Percentiles rank a stretch among this genome's conserved stretches.
phyloP scores from a whole-genome alignment of 257 asterid species.

The Nemophila menziesii region DNA sequence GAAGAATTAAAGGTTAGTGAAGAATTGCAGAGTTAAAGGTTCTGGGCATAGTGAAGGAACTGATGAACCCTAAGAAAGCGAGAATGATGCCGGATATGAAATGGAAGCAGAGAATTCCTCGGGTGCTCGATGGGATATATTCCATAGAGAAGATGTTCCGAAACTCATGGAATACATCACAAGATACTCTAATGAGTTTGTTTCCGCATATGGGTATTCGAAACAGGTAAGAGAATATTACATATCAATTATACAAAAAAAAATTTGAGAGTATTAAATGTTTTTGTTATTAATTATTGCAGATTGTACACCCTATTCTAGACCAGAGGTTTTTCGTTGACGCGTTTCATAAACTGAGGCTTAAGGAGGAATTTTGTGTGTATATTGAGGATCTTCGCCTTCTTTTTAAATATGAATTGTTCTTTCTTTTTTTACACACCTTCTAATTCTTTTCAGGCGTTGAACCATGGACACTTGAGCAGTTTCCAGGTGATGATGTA shows the following conservation, averaged over 20 bases:
- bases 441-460: slow-evolving; percentile 44
- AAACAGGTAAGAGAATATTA: slow-evolving; percentile 32
- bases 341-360: slow-evolving; percentile 83
- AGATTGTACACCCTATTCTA: slow-evolving; percentile 86
- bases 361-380: slow-evolving; percentile 91
- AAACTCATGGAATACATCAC: slow-evolving; percentile 67
- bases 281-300: slow-evolving; percentile 16
- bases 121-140: slow-evolving; percentile 94
- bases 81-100: too few species aligned
- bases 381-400: slow-evolving; percentile 5
- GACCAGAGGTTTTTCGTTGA: slow-evolving; percentile 74
- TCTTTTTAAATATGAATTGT: not conserved
- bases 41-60: too few species aligned
- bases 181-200: slow-evolving; percentile 65
- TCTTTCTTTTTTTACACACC: slow-evolving; percentile 6
- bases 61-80: too few species aligned
- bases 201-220: slow-evolving; percentile 29
- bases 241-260: too few species aligned
- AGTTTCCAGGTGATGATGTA: slow-evolving; percentile 75
- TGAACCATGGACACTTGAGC: slow-evolving; percentile 89
- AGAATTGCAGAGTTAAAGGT: too few species aligned
- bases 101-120: slow-evolving; percentile 25
- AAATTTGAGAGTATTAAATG: not conserved
- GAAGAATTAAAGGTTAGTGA: slow-evolving; percentile 45
- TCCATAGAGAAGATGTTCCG: slow-evolving; percentile 76